These are phyloP conservation scores for Cyanidium caldarium DNA, from an alignment of 23 red algal genomes.

Conservation along the genomic window DNA sequence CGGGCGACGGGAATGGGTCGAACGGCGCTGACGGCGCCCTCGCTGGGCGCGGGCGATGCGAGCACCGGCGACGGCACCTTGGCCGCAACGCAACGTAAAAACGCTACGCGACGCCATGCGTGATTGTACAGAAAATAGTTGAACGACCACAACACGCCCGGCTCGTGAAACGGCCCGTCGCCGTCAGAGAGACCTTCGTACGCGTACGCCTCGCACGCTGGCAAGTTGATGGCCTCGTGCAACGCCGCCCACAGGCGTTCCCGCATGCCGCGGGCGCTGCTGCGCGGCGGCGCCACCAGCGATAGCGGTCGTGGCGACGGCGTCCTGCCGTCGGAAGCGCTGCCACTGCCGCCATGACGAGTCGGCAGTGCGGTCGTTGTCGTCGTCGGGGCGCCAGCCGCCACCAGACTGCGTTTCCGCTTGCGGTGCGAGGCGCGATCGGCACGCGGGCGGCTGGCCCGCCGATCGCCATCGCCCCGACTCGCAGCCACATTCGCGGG, in stretches of 20 bases:
- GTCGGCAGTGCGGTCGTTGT: too few species aligned
- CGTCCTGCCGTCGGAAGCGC: too few species aligned
- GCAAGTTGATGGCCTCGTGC: neutral
- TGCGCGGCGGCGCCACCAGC: neutral
- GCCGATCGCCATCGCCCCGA: neutral
- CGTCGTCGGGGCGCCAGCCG: neutral
- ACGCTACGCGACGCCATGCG: neutral
- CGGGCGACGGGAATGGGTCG: too few species aligned
- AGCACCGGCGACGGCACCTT: too few species aligned
- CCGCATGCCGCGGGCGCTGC: neutral
- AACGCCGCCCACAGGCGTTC: neutral
- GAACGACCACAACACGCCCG: neutral
- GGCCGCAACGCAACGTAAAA: too few species aligned
- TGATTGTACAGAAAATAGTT: conserved; percentile 9
- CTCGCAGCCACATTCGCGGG: too few species aligned
- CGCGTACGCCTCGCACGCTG: neutral
- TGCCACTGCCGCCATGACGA: too few species aligned
- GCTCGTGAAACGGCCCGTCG: neutral
- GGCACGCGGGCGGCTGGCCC: neutral
- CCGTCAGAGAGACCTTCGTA: neutral
- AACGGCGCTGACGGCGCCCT: too few species aligned
- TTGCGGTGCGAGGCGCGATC: neutral
- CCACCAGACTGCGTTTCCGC: neutral
- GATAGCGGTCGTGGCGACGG: neutral
- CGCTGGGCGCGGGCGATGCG: too few species aligned